These are phyloP conservation scores for Pseudozyma tsukubaensis DNA, from an alignment of 1,284 basidiomycete species.

Conservation along the genomic window DNA sequence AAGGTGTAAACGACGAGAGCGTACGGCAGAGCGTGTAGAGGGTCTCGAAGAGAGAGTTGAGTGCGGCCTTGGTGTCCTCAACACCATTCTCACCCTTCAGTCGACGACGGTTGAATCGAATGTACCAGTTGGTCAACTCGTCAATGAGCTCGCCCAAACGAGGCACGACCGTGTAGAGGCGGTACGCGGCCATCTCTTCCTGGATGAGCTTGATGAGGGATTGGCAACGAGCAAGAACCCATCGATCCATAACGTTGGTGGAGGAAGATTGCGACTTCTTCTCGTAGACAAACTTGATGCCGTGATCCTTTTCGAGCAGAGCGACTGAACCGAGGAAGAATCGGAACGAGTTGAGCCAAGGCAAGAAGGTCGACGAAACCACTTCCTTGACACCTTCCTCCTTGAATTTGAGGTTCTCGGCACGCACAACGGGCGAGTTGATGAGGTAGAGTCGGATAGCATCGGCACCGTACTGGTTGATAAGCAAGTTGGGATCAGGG, in stretches of 20 bases:
- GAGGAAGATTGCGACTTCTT: constrained; percentile 81
- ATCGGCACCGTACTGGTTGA: constrained; percentile 94
- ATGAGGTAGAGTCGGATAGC: constrained; percentile 97
- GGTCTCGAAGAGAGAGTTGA: constrained; percentile 96
- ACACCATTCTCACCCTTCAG: constrained; percentile 94
- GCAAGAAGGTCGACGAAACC: constrained; percentile 90
- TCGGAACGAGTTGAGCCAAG: constrained; percentile 99
- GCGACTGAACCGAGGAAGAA: constrained; percentile 98
- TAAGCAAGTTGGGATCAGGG: constrained; percentile 93
- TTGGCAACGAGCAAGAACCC: constrained; percentile 97
- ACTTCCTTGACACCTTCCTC: constrained; percentile 98
- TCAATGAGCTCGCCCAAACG: constrained; percentile 90
- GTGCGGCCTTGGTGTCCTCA: constrained; percentile 86
- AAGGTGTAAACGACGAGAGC: constrained; percentile 98
- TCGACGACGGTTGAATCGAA: constrained; percentile 95
- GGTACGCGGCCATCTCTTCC: constrained; percentile 94
- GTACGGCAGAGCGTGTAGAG: constrained; percentile 93
- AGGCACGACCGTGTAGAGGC: constrained; percentile 98
- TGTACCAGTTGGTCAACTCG: constrained; percentile 99
- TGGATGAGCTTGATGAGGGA: constrained; percentile 91
- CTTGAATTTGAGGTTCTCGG: constrained; percentile 96
- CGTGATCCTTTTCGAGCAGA: constrained; percentile 84
- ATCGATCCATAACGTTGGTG: constrained; percentile 96
- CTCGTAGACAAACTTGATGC: constrained; percentile 86
- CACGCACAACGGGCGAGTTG: constrained; percentile 97